phyloP scores from a whole-genome alignment of 192 early-diverging fungal genomes.

The Umbelopsis vinacea region DNA sequence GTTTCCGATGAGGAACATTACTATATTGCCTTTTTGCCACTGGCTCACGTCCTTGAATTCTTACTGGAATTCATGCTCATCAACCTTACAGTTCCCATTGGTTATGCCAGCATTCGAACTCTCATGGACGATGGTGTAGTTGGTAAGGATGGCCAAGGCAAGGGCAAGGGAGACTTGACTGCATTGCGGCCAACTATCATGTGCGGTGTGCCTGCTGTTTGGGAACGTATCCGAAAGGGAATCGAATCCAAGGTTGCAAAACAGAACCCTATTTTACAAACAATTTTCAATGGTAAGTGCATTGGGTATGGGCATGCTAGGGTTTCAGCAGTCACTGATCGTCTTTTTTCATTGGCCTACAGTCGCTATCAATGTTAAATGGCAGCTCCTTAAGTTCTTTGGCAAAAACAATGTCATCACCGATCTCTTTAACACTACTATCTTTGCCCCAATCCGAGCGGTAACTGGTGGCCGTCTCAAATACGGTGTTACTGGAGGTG shows the following conservation, averaged over 20 bases:
- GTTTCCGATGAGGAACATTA: conserved; percentile 38
- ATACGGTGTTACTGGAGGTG: conserved; percentile 70
- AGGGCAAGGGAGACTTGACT: conserved; percentile 75
- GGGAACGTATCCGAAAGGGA: conserved; percentile 87
- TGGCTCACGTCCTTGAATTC: conserved; percentile 87
- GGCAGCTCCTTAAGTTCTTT: conserved; percentile 46
- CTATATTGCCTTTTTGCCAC: conserved; percentile 61
- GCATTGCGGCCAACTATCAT: conserved; percentile 75
- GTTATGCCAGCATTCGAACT: conserved; percentile 70
- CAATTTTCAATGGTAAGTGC: conserved; percentile 53
- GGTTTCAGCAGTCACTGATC: conserved; percentile 28
- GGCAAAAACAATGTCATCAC: conserved; percentile 54
- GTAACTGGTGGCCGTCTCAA: conserved; percentile 70
- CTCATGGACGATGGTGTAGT: conserved; percentile 70
- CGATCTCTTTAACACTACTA: conserved; percentile 52
- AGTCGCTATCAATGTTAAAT: conserved; percentile 62
- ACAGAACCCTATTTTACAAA: conserved; percentile 36
- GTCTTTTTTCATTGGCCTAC: conserved; percentile 34
- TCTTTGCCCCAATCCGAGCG: conserved; percentile 65
- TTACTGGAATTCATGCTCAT: conserved; percentile 75
- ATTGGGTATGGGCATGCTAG: neutral
- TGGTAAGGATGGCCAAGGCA: conserved; percentile 38
- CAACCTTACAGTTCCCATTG: conserved; percentile 64
- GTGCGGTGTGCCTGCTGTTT: conserved; percentile 86
- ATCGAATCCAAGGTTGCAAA: conserved; percentile 66